Evolutionary conservation across 2,329 filamentous ascomycete genomes (phyloP), one percentile per base, ranked within the genome.

Genomic region (Pyricularia grisea): DNA sequence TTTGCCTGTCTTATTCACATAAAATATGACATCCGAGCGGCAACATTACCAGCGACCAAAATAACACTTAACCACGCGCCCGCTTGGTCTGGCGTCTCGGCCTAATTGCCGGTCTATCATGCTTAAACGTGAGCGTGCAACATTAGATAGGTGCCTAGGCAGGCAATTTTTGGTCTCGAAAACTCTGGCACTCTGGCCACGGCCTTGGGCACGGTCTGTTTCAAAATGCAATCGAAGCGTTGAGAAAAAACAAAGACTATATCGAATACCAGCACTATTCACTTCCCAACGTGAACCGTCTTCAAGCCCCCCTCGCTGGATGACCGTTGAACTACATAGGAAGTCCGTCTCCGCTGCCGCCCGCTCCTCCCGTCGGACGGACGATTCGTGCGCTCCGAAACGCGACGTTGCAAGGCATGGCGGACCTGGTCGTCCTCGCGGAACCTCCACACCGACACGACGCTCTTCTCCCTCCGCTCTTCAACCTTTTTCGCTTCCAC

Each of bases 391-490:
- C 25, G 60, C 23, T 63, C 60, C 25, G 60, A 63, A 9, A 63
- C 10, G 12, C 27, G 60, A 27, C 60, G 23, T 25, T 28, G 60
- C 14, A 28, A 63, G 25, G 12, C 12, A 20, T 14, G 25, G 60
- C 60, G 60, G 4, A 17, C 60, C 14, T 27, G 60, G 12, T 63
- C 60, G 4, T 63, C 60, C 14, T 63, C 27, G 25, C 60, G 60
- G 30, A 28, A 30, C 66, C 66, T 67, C 36, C 42, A 60, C 33
- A 60, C 68, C 9, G 68, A 69, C 20, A 69, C 68, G 42, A 69
- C 27, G 42, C 68, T 68, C 23, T n/a, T 66, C 42, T 66, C 42
- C 28, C 63, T 31, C 63, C 30, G 68, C 17, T 42, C 68, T 27
- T 58, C 61, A 6, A 33, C 10, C 36, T 61, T 55, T 27, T 69